Percentiles rank a stretch among this genome's conserved stretches.
These are phyloP conservation scores for Neurospora terricola DNA, from an alignment of 495 filamentous ascomycete genomes.

Conservation along the genomic window DNA sequence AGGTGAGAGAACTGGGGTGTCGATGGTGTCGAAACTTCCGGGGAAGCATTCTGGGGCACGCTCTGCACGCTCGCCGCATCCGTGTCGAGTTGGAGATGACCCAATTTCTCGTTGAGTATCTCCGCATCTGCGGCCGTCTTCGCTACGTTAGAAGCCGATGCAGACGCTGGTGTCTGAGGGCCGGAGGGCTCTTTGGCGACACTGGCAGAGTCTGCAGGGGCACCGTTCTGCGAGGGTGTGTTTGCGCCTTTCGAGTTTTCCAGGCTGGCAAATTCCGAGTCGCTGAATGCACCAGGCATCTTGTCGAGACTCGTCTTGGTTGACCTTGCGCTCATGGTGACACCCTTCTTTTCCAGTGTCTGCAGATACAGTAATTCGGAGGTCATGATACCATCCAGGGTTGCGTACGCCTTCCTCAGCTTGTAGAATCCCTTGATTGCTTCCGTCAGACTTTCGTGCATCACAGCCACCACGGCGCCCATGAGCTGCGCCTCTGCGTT, in stretches of 20 bases:
- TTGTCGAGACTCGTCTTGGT: slow-evolving; percentile 5
- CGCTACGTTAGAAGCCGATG: slow-evolving; percentile 10
- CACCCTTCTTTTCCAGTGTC: slow-evolving; percentile 1
- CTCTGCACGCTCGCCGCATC: not conserved
- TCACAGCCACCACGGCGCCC: slow-evolving; percentile 75
- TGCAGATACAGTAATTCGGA: slow-evolving; percentile 35
- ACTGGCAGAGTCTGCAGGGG: slow-evolving; percentile 20
- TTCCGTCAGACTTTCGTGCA: slow-evolving; percentile 90
- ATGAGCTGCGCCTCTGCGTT: slow-evolving; percentile 78
- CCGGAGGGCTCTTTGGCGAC: slow-evolving; percentile 21
- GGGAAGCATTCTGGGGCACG: not conserved
- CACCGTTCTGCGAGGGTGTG: slow-evolving; percentile 11
- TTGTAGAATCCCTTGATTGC: slow-evolving; percentile 89
- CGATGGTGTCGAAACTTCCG: not conserved
- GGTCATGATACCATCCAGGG: slow-evolving; percentile 62
- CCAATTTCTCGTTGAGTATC: slow-evolving; percentile 14
- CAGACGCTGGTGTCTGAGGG: slow-evolving; percentile 17
- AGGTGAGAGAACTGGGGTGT: not conserved
- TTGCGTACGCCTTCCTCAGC: slow-evolving; percentile 77
- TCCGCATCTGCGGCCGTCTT: not conserved
- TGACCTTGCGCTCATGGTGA: not conserved
- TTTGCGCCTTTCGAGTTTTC: slow-evolving; percentile 5
- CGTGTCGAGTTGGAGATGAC: not conserved
- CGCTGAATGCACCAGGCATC: slow-evolving; percentile 30
- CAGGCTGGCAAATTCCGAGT: slow-evolving; percentile 21